Evolutionary conservation across 305 asterid species (phyloP), one percentile per base, ranked within the genome.

Genomic region (Fraxinus nigra): DNA sequence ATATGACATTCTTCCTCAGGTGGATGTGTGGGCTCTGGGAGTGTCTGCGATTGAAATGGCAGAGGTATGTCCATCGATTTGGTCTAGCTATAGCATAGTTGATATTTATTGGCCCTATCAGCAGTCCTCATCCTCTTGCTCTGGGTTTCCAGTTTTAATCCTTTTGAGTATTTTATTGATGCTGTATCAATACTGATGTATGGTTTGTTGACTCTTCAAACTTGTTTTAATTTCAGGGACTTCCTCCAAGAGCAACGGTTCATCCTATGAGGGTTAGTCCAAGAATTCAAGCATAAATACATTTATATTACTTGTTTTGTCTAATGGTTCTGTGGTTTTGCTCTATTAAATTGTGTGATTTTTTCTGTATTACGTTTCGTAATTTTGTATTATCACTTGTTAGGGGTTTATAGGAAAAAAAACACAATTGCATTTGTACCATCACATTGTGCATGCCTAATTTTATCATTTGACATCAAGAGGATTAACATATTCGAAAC

Each of bases 11-110:
- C 82, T 77, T 78, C 51, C 77, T 78, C 83, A 96, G 98, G 99
- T 97, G 79, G 99, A 97, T 89, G 98, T 97, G 87, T 97, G 99
- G 99, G 99, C 99, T 84, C 98, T 94, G 85, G 98, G 98, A 87
- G 98, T 97, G 82, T 92, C 99, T 80, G 98, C 98, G 65, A 97
- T 97, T 76, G 99, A 97, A 94, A 97, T 97, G 98, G 99, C 98
- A 13, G 99, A 97, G 98, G 99, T 92, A 91, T 82, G 78, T 81
- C 38, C 35, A 35, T 82, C 35, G 33, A 38, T 81, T 78, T 56
- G 46, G 51, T 80, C 76, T 34, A 40, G 77, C 73, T 81, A 75
- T 40, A 13, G 28, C 18, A 16, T 5, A 26, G 20, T 70, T 16
- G 43, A 70, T 67, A 67, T 30, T 7, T 14, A 16, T 70, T 16